Evolutionary conservation across 768 basidiomycete genomes (phyloP).

Genomic region (Podaxis pistillaris): DNA sequence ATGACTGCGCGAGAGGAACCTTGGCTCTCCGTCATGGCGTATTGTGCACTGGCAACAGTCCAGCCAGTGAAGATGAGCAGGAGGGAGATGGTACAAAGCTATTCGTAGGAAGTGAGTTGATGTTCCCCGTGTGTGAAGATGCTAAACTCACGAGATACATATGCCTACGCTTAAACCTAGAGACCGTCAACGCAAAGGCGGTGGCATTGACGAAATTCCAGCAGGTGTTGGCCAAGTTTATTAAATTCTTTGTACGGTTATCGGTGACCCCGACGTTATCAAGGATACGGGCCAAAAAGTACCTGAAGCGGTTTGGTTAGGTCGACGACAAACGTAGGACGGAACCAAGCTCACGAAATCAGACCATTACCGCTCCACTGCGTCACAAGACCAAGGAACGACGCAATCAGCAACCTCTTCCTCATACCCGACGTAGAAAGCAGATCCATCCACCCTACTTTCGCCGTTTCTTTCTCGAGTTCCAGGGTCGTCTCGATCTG

Average conservation of each 20-base stretch:
- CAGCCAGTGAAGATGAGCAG: conserved; percentile 48
- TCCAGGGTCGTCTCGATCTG: conserved; percentile 57
- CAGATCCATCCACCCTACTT: conserved; percentile 46
- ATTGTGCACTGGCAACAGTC: conserved; percentile 53
- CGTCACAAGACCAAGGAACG: conserved; percentile 54
- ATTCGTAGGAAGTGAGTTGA: neutral
- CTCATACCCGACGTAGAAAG: conserved; percentile 50
- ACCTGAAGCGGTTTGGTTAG: conserved; percentile 27
- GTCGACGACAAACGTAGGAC: neutral
- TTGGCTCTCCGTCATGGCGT: conserved; percentile 38
- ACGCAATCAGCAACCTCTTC: conserved; percentile 44
- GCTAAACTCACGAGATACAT: conserved; percentile 42
- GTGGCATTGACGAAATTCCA: conserved; percentile 59
- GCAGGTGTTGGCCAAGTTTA: conserved; percentile 52
- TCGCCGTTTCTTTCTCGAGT: conserved; percentile 45
- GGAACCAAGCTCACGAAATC: conserved; percentile 37
- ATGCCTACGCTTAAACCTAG: conserved; percentile 45
- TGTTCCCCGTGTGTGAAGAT: neutral
- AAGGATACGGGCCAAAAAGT: conserved; percentile 54
- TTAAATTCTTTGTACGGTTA: conserved; percentile 51
- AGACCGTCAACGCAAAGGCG: conserved; percentile 45
- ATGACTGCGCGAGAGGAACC: conserved; percentile 48
- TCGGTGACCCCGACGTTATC: conserved; percentile 50
- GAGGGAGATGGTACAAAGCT: conserved; percentile 47
- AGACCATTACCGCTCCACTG: conserved; percentile 68